A percentile compares a stretch with the other conserved stretches of the same genome.
phyloP scores from a whole-genome alignment of 2,329 filamentous ascomycete genomes.

The Teratosphaeria destructans region DNA sequence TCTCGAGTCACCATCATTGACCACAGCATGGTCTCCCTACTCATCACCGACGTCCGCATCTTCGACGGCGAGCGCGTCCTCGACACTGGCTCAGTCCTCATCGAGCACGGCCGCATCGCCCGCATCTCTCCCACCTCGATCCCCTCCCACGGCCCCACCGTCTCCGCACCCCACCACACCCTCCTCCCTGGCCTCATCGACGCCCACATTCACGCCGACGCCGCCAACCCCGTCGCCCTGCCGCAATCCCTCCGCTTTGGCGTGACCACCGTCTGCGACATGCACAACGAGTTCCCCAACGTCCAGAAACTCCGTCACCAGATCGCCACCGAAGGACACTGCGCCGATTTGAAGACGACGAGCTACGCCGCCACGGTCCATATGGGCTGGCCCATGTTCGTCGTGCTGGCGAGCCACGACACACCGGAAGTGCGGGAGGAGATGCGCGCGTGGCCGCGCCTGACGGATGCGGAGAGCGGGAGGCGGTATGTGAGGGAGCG shows the following conservation, averaged over 20 bases:
- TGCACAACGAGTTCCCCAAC: conserved; percentile 33
- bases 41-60: conserved; percentile 35
- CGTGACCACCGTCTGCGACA: conserved; percentile 43
- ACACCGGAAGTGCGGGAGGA: conserved; percentile 19
- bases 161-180: conserved; percentile 38
- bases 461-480: conserved; percentile 33
- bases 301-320: conserved; percentile 22
- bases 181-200: conserved; percentile 43
- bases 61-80: conserved; percentile 38
- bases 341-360: conserved; percentile 40
- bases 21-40: conserved; percentile 24
- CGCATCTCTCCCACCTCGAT: conserved; percentile 11
- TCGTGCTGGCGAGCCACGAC: conserved; percentile 31
- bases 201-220: conserved; percentile 39
- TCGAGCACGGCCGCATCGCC: conserved; percentile 33
- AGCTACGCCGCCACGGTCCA: conserved; percentile 41
- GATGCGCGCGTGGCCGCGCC: conserved; percentile 38
- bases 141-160: conserved; percentile 16
- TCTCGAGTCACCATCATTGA: not conserved
- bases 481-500: conserved; percentile 32
- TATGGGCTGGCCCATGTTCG: conserved; percentile 41
- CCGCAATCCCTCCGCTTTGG: conserved; percentile 40
- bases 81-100: conserved; percentile 30
- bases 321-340: conserved; percentile 24
- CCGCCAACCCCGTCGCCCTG: conserved; percentile 29